phyloP scores from a whole-genome alignment of 345 rosid species.

The Acer negundo region DNA sequence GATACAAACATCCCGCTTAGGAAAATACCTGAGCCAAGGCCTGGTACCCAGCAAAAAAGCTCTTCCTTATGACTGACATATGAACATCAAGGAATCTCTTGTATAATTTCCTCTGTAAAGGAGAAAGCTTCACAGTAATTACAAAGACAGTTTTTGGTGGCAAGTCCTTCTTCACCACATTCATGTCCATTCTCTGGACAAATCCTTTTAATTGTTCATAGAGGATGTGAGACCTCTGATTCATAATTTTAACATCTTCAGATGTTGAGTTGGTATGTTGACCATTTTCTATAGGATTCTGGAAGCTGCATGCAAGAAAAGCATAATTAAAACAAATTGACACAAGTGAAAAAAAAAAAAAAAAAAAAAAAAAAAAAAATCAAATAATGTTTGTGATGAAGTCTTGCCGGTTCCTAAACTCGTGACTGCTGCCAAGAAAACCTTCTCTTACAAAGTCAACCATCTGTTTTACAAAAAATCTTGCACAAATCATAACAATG shows the following conservation, averaged over 20 bases:
- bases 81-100: slow-evolving; percentile 91
- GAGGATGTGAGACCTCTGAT: slow-evolving; percentile 97
- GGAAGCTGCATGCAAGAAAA: slow-evolving; percentile 67
- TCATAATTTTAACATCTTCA: slow-evolving; percentile 97
- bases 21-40: slow-evolving; percentile 92
- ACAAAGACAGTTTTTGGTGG: slow-evolving; percentile 99
- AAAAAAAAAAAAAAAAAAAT: slow-evolving; percentile 19
- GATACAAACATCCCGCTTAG: not conserved
- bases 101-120: slow-evolving; percentile 86
- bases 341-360: slow-evolving; percentile 15
- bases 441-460: slow-evolving; percentile 99
- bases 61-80: slow-evolving; percentile 74
- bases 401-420: slow-evolving; percentile 93
- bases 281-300: slow-evolving; percentile 97
- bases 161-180: slow-evolving; percentile 92
- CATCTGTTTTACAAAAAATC: slow-evolving; percentile 65
- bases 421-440: slow-evolving; percentile 98
- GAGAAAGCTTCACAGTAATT: slow-evolving; percentile 91
- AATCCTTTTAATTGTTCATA: slow-evolving; percentile 97
- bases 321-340: slow-evolving; percentile 19
- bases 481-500: slow-evolving; percentile 18
- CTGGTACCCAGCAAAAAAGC: slow-evolving; percentile 98
- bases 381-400: slow-evolving; percentile 25
- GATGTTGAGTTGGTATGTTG: slow-evolving; percentile 97
- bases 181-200: slow-evolving; percentile 99